phyloP scores from a whole-genome alignment of 768 basidiomycete genomes.

The Suillus hirtellus region DNA sequence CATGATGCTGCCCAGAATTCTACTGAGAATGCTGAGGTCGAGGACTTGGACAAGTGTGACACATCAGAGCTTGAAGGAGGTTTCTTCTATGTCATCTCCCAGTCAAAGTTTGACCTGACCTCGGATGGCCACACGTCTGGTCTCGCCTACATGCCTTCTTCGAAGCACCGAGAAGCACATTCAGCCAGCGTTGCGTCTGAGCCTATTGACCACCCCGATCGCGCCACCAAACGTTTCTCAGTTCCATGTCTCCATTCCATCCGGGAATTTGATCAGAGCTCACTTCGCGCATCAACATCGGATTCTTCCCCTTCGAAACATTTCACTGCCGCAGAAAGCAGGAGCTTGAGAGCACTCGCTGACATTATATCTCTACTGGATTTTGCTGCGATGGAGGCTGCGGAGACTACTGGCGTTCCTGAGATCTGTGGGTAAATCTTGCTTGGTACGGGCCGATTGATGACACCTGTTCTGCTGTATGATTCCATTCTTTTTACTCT shows the following conservation, averaged over 20 bases:
- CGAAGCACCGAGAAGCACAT: neutral
- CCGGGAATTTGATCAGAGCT: conserved; percentile 8
- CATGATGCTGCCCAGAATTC: neutral
- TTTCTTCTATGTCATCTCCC: neutral
- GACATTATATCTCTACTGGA: conserved; percentile 31
- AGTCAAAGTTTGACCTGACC: neutral
- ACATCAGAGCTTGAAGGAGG: neutral
- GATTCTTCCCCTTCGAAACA: conserved; percentile 31
- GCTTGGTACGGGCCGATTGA: neutral
- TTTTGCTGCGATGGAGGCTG: conserved; percentile 23
- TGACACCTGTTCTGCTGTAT: neutral
- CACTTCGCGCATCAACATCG: conserved; percentile 22
- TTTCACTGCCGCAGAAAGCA: conserved; percentile 22
- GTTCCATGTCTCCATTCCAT: neutral
- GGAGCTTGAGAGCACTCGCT: conserved; percentile 24
- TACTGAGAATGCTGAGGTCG: neutral
- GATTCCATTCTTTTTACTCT: neutral
- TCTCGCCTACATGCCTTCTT: conserved; percentile 3
- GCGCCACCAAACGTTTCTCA: neutral
- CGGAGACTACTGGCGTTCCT: neutral
- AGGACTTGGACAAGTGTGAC: neutral
- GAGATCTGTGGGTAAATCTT: neutral
- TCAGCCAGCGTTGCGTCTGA: neutral
- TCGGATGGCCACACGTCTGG: neutral
- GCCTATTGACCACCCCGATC: neutral